phyloP scores from a whole-genome alignment of 257 asterid species.

The Penstemon eatonii region DNA sequence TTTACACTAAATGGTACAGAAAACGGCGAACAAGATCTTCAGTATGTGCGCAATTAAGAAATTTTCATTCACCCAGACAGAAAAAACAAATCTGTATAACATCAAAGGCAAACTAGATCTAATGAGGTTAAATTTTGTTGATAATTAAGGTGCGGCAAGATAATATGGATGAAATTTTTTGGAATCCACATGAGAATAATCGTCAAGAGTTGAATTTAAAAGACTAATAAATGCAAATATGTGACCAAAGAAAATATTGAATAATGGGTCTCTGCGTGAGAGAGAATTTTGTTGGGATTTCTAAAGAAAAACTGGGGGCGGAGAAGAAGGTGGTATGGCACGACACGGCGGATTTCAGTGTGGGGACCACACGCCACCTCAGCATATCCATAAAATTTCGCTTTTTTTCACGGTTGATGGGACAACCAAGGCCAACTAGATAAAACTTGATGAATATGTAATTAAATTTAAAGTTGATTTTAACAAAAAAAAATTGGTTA shows the following conservation, averaged over 20 bases:
- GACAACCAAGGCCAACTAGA: too few relatives aligned
- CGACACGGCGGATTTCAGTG: slow-evolving; percentile 32
- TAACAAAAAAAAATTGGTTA: too few relatives aligned
- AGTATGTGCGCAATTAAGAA: background rate
- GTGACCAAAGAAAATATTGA: background rate
- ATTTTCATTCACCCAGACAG: background rate
- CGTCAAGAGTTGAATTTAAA: background rate
- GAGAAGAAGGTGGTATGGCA: slow-evolving; percentile 35
- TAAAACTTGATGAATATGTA: too few relatives aligned
- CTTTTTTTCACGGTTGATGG: too few relatives aligned
- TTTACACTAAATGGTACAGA: slow-evolving; percentile 10
- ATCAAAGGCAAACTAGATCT: slow-evolving; percentile 29
- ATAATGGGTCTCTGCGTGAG: slow-evolving; percentile 1
- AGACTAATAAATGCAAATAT: background rate
- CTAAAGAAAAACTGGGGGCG: slow-evolving; percentile 49
- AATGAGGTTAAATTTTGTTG: background rate
- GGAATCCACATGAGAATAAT: slow-evolving; percentile 8
- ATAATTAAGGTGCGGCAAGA: background rate
- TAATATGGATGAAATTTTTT: background rate
- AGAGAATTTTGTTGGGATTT: slow-evolving; percentile 5
- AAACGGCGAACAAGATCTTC: background rate
- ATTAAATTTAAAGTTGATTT: too few relatives aligned
- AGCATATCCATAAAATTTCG: slow-evolving; percentile 16
- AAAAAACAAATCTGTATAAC: background rate
- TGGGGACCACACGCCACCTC: slow-evolving; percentile 41